A percentile compares a stretch with the other conserved stretches of the same genome.
phyloP scores from a whole-genome alignment of 2,329 filamentous ascomycete genomes.

The Stagonosporopsis cucurbitacearum region DNA sequence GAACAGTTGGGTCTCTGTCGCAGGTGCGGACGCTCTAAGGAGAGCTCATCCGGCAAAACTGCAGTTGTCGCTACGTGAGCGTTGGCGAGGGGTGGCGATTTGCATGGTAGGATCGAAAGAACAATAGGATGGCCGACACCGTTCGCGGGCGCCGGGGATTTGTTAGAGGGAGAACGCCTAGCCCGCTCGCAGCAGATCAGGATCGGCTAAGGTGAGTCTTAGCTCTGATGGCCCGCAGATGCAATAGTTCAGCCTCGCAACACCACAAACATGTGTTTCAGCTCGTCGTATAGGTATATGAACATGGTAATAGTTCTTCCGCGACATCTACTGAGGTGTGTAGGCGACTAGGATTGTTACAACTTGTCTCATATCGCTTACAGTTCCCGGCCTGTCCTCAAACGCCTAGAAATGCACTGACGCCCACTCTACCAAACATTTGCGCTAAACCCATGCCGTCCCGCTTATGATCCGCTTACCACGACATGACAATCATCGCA shows the following conservation, averaged over 20 bases:
- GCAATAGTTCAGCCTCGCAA: constrained; percentile 2
- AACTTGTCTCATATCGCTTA: constrained; percentile 10
- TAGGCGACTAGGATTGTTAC: neutral
- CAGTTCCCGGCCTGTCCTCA: neutral
- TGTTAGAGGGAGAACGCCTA: neutral
- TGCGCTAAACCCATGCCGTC: constrained; percentile 5
- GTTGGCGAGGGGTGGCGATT: constrained; percentile 7
- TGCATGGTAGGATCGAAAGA: constrained; percentile 11
- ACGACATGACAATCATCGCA: constrained; percentile 12
- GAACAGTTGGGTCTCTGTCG: neutral
- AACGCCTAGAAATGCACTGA: constrained; percentile 16
- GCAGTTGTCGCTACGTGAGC: neutral
- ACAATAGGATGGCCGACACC: constrained; percentile 14
- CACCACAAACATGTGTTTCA: constrained; percentile 6
- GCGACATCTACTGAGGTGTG: constrained; percentile 1
- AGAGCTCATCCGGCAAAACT: constrained; percentile 13
- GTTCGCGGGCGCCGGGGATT: constrained; percentile 6
- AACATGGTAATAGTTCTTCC: constrained; percentile 1
- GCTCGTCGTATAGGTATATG: constrained; percentile 5
- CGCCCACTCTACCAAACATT: constrained; percentile 4
- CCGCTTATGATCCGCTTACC: constrained; percentile 1
- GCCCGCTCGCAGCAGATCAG: constrained; percentile 10
- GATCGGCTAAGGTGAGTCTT: constrained; percentile 9
- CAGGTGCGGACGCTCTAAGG: neutral
- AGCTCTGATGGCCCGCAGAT: neutral